phyloP scores from a whole-genome alignment of 176 grass and related monocot species.

The Urochloa ruziziensis region DNA sequence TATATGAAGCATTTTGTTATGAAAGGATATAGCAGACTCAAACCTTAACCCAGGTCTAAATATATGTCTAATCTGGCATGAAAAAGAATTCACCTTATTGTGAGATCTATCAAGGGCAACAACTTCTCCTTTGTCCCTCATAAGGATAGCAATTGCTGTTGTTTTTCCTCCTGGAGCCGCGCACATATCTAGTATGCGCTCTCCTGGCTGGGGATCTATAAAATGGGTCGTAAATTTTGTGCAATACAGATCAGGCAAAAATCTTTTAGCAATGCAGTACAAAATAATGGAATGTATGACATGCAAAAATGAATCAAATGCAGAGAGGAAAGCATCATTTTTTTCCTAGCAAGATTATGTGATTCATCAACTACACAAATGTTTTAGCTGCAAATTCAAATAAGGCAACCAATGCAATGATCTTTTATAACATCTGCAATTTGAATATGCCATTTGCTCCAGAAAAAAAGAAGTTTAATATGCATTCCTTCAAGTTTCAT shows the following conservation, averaged over 20 bases:
- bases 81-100: conserved; percentile 70
- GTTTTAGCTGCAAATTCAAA: conserved; percentile 4
- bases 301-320: conserved; percentile 10
- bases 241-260: conserved; percentile 4
- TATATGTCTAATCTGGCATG: conserved; percentile 20
- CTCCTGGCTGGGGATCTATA: conserved; percentile 85
- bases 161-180: conserved; percentile 98
- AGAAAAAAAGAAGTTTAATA: not conserved
- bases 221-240: conserved; percentile 18
- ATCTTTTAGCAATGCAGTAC: not conserved
- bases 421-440: not conserved
- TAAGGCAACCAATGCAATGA: not conserved
- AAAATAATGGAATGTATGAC: not conserved
- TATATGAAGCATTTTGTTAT: not conserved
- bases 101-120: conserved; percentile 98
- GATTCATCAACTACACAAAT: not conserved
- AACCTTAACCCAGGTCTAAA: conserved; percentile 5
- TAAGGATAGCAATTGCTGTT: conserved; percentile 93
- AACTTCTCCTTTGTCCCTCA: conserved; percentile 81
- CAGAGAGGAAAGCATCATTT: not conserved
- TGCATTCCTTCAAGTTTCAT: not conserved
- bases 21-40: conserved; percentile 10
- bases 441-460: not conserved
- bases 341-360: conserved; percentile 9
- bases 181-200: conserved; percentile 95